Evolutionary conservation across 2,329 filamentous ascomycete species (phyloP), one percentile per base, ranked within the genome.

Genomic region (Sclerotinia nivalis): DNA sequence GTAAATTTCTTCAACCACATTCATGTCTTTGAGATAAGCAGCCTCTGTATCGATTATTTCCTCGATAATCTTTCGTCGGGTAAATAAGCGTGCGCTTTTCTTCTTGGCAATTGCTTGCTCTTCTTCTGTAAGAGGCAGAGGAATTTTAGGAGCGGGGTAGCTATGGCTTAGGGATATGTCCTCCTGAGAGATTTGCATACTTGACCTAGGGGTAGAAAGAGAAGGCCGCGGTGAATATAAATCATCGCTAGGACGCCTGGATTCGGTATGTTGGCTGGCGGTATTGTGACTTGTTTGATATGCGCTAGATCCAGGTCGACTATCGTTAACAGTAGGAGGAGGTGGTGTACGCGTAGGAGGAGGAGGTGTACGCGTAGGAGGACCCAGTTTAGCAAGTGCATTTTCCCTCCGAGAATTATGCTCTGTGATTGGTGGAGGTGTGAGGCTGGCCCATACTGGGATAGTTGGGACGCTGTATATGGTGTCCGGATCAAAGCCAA

Each of bases 1-100:
- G 84, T 98, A 99, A 68, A 99, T 98, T 77, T 98, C 94, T 77
- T 97, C 93, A 2, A 97, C 91, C 67, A 99, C 95, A 79, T 94
- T 97, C 93, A 99, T 95, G 79, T 99, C 96, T 73, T 93, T 89
- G 69, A 96, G 89, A 80, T 97, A 98, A 8, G 91, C 89, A 61
- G 93, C 89, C 79, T 99, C 96, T 0, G 96, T 99, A 76, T 97
- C 93, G 59, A 97, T 87, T 50, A 99, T 84, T 80, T 99, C 96
- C 77, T 95, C 94, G 76, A 98, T 91, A 61, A 96, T 89, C 78
- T 96, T 89, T 68, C 91, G 88, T 28, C 96, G 91, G 78, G 95
- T 91, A 64, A 88, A 87, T 12, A 98, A 83, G n/a, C 91, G 88
- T 71, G 91, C 90, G 71, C 86, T 86, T 73, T 91, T 87, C 71